Conservation (phyloP, 2,329 filamentous ascomycete genomes). For the Acarospora socialis region DNA sequence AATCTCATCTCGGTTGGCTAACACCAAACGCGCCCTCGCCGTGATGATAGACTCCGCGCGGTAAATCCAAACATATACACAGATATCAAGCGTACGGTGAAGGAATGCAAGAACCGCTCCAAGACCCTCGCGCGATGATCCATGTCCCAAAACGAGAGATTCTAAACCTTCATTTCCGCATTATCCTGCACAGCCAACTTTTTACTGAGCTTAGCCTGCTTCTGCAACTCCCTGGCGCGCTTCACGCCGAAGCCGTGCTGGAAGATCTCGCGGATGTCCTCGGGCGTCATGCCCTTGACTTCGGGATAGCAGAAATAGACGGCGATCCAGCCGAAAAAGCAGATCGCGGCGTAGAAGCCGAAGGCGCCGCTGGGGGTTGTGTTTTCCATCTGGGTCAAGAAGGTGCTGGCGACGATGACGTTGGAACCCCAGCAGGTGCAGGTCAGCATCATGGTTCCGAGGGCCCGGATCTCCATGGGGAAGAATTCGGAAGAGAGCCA, state of each 20-base stretch:
- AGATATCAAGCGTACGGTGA: too few relatives aligned
- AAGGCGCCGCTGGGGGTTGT: constrained; percentile 37
- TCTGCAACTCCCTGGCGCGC: constrained; percentile 27
- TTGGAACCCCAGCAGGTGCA: constrained; percentile 34
- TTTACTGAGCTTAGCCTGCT: constrained; percentile 17
- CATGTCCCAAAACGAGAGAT: too few relatives aligned
- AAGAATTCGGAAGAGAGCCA: constrained; percentile 36
- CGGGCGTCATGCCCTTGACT: constrained; percentile 40
- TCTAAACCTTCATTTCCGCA: too few relatives aligned
- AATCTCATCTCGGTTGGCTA: too few relatives aligned
- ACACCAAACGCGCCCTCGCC: too few relatives aligned
- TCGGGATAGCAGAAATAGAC: constrained; percentile 40
- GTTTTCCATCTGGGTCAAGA: constrained; percentile 36
- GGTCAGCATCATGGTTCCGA: constrained; percentile 36
- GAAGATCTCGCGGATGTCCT: constrained; percentile 40
- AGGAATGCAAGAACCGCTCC: too few relatives aligned
- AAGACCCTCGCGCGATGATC: too few relatives aligned
- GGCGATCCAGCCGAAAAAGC: constrained; percentile 32
- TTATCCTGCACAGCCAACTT: too few relatives aligned
- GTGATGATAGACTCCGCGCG: too few relatives aligned
- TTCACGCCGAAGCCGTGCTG: constrained; percentile 33
- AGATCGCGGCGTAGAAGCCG: constrained; percentile 38
- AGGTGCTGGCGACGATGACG: constrained; percentile 37
- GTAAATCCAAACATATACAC: too few relatives aligned
- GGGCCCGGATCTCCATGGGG: constrained; percentile 33